Conservation (phyloP, 176 grass and related monocot genomes). For the Triticum turgidum region DNA sequence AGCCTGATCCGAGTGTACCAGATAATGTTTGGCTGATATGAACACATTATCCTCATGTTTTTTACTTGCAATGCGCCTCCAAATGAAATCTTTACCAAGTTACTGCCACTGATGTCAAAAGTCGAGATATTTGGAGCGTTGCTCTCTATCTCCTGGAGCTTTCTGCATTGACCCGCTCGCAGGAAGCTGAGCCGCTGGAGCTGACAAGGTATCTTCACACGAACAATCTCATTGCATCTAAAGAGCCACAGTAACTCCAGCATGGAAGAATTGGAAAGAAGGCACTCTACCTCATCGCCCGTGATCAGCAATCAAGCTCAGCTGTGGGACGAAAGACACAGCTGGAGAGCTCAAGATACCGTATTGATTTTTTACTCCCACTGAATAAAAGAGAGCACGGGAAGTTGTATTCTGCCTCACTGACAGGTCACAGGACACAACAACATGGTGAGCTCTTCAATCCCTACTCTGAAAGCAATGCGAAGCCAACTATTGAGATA, state of each 20-base stretch:
- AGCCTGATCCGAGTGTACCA: neutral
- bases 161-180: neutral
- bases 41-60: too few species aligned
- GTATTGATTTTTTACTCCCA: neutral
- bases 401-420: neutral
- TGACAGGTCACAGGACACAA: neutral
- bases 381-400: neutral
- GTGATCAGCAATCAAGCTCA: neutral
- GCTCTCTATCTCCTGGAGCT: neutral
- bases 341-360: neutral
- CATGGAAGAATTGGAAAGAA: neutral
- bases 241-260: too few species aligned
- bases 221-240: neutral
- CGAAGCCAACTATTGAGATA: neutral
- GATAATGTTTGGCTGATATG: neutral
- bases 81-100: neutral
- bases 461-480: neutral
- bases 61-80: slow-evolving; percentile 6
- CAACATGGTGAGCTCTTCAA: neutral
- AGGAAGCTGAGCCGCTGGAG: neutral
- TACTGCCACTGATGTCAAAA: neutral
- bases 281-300: neutral
- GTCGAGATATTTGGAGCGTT: neutral
- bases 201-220: neutral
- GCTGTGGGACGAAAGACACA: neutral